phyloP scores from a whole-genome alignment of 345 rosid genomes.

The Gossypium stocksii region DNA sequence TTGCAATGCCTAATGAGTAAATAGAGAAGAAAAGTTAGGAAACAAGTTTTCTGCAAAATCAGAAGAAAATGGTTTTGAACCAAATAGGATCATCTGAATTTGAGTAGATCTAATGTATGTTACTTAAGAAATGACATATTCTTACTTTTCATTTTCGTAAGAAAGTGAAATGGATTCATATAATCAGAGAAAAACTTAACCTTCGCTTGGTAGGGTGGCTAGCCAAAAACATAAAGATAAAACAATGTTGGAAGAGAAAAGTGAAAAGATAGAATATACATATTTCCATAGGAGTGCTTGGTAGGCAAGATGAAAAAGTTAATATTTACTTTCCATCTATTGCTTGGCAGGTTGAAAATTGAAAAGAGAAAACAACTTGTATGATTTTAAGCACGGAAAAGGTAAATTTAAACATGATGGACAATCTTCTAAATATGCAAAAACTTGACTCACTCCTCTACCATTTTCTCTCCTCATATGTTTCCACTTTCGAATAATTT shows the following conservation, averaged over 20 bases:
- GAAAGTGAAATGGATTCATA: neutral
- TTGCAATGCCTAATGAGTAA: constrained; percentile 52
- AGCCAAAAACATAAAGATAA: neutral
- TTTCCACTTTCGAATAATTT: neutral
- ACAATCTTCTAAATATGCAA: neutral
- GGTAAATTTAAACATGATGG: neutral
- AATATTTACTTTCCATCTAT: neutral
- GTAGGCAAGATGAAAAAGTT: neutral
- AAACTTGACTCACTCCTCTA: neutral
- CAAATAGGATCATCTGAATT: neutral
- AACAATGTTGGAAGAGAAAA: neutral
- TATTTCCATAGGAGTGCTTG: neutral
- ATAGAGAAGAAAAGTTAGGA: neutral
- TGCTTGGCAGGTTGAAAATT: neutral
- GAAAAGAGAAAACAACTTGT: neutral
- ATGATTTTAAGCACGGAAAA: neutral
- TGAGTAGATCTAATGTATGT: neutral
- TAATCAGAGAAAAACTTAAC: neutral
- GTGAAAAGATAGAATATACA: neutral
- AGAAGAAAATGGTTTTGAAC: neutral
- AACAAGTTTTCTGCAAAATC: neutral
- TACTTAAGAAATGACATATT: neutral
- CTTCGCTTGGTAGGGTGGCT: neutral
- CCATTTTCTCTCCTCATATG: neutral
- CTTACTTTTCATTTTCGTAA: neutral